These are phyloP conservation scores for Dissophora ornata DNA, from an alignment of 192 early-diverging fungal species.

Conservation along the genomic window DNA sequence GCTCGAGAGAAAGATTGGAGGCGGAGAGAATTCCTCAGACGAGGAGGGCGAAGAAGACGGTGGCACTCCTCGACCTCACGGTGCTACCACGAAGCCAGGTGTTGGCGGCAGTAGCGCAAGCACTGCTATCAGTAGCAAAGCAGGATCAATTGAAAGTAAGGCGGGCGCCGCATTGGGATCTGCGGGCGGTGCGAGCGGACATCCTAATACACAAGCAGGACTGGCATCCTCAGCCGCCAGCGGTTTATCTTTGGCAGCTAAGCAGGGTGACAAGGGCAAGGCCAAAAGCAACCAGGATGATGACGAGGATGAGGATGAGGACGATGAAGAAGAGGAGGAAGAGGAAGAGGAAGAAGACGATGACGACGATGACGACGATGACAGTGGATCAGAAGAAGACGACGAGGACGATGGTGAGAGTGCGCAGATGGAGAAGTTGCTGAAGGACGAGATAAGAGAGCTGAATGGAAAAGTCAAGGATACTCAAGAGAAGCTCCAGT, in stretches of 20 bases:
- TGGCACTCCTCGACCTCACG: constrained; percentile 10
- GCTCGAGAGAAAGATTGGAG: constrained; percentile 54
- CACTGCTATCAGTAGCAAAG: not conserved
- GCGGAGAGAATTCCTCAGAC: constrained; percentile 49
- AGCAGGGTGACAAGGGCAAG: not conserved
- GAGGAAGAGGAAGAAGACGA: constrained; percentile 58
- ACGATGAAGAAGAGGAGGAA: constrained; percentile 39
- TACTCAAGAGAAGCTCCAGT: constrained; percentile 61
- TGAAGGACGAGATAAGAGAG: constrained; percentile 73
- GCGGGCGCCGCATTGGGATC: not conserved
- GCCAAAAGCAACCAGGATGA: constrained; percentile 45
- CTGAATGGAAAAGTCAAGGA: constrained; percentile 68
- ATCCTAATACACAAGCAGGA: not conserved
- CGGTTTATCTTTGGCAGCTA: not conserved
- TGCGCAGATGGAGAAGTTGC: constrained; percentile 61
- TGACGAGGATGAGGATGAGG: constrained; percentile 54
- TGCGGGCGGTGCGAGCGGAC: not conserved
- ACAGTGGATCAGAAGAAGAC: constrained; percentile 64
- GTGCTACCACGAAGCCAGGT: too few species aligned
- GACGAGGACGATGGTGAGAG: constrained; percentile 64
- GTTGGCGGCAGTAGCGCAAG: too few species aligned
- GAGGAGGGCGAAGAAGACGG: constrained; percentile 25
- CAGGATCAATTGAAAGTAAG: not conserved
- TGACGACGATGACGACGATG: constrained; percentile 62
- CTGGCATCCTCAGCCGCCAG: not conserved